Percentiles rank a stretch among this genome's conserved stretches.
phyloP scores from a whole-genome alignment of 176 grass and related monocot genomes.

The Raddia guianensis region DNA sequence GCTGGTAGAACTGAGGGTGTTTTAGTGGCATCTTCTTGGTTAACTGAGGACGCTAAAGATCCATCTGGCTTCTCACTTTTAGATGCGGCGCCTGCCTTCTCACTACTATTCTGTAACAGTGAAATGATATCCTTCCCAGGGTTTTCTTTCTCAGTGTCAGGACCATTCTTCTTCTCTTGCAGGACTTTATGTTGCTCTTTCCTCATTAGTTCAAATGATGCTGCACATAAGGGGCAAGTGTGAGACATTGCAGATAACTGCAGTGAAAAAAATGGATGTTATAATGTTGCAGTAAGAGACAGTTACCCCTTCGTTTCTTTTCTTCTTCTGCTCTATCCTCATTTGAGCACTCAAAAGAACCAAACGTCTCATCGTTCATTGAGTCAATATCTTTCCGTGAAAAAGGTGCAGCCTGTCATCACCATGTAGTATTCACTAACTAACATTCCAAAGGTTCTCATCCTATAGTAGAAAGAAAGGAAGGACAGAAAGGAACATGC shows the following conservation, averaged over 20 bases:
- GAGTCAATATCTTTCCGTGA: conserved; percentile 69
- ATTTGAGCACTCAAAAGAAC: conserved; percentile 65
- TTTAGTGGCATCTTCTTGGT: conserved; percentile 49
- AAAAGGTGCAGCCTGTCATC: conserved; percentile 62
- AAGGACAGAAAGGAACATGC: conserved; percentile 1
- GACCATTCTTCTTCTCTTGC: conserved; percentile 73
- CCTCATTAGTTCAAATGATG: conserved; percentile 97
- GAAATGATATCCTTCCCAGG: conserved; percentile 60
- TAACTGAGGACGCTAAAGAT: conserved; percentile 40
- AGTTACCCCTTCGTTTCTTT: conserved; percentile 77
- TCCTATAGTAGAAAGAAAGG: conserved; percentile 25
- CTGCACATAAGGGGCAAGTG: conserved; percentile 49
- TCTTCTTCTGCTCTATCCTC: conserved; percentile 93
- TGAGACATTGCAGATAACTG: conserved; percentile 33
- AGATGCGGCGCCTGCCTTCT: conserved; percentile 37
- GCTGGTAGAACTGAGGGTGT: conserved; percentile 43
- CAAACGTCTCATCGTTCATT: conserved; percentile 97
- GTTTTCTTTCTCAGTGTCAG: conserved; percentile 53
- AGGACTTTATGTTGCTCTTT: conserved; percentile 91
- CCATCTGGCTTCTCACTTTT: conserved; percentile 63
- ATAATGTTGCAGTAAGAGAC: conserved; percentile 8
- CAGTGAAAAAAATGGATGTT: not conserved
- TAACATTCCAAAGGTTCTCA: not conserved
- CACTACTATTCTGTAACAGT: conserved; percentile 58
- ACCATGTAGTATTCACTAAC: conserved; percentile 27